Base-by-base conservation (phyloP, 2,329 filamentous ascomycete species). In the Trichoderma sp. region DNA sequence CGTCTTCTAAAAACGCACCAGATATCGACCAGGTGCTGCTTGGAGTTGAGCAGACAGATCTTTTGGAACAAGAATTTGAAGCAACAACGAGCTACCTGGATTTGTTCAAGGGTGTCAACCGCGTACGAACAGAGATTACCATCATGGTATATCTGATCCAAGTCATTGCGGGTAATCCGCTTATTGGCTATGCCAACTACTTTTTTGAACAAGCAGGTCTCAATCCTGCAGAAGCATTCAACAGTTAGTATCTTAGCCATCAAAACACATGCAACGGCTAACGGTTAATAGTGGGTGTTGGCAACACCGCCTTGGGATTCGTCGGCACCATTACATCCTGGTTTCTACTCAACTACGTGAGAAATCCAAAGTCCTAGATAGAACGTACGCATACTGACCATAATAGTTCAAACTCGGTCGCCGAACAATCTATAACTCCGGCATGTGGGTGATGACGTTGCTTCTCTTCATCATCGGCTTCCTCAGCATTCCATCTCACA, bases 81-180 rank as follows among this genome's bases (percentile, higher is more conserved):
- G 81, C 83, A 2, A 84, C 84, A 0, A 85, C 84, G 34, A 84
- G 81, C 1, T 89, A 88, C 74, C 21, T 79, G 28, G 86, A 88
- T 72, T 87, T 86, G 62, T 84, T 89, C 75, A 83, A 79, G 57
- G 84, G 84, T 1, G 80, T 82, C 51, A 86, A 87, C 72, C 76
- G 83, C 21, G 82, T 86, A n/a, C 84, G 87, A 24, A 88, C 87
- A 0, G 87, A 88, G 76, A 87, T 89, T 39, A 84, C 86, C 4
- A 83, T 84, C 73, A 89, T 90, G 78, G 88, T 90, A 7, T 92
- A 90, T 82, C 86, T 87, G 4, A 89, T 89, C 3, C 90, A 92
- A 76, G 90, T 90, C 24, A 81, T 91, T 2, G 88, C 86, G 66
- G 89, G 90, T 28, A 89, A 89, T 73, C 88, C 89, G 15, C 86